These are phyloP conservation scores for Auriculariales sp. DNA, from an alignment of 768 basidiomycete genomes.

Conservation along the genomic window DNA sequence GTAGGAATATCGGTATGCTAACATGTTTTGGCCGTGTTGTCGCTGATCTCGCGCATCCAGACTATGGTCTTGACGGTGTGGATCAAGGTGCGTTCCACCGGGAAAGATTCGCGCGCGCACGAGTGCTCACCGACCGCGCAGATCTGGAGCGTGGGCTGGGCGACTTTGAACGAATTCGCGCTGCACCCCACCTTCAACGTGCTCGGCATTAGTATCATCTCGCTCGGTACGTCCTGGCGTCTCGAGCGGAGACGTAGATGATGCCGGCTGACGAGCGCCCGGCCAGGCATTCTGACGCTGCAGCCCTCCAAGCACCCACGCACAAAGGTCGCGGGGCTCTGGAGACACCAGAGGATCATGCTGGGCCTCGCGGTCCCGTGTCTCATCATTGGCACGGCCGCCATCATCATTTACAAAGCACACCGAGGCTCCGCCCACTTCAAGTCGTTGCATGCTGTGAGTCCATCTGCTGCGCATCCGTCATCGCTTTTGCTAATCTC, in stretches of 20 bases:
- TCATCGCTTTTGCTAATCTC: neutral
- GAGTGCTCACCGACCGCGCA: too few species aligned
- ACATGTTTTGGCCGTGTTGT: too few species aligned
- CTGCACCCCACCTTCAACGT: conserved; percentile 53
- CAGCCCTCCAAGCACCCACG: conserved; percentile 56
- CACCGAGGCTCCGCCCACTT: conserved; percentile 39
- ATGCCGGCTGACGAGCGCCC: neutral
- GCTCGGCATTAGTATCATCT: conserved; percentile 38
- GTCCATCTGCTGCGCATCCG: conserved; percentile 10
- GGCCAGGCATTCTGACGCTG: conserved; percentile 54
- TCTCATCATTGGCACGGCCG: conserved; percentile 43
- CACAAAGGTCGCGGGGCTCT: conserved; percentile 51
- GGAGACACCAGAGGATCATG: conserved; percentile 54
- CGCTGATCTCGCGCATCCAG: too few species aligned
- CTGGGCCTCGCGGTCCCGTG: conserved; percentile 39
- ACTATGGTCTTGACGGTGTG: neutral
- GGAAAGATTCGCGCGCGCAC: too few species aligned
- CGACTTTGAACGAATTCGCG: conserved; percentile 41
- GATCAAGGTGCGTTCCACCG: neutral
- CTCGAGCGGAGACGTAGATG: neutral
- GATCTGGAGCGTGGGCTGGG: neutral
- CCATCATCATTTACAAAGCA: conserved; percentile 50
- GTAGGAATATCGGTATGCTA: too few species aligned
- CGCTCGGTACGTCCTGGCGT: conserved; percentile 35
- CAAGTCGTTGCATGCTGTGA: conserved; percentile 61